Evolutionary conservation across 2,329 filamentous ascomycete species (phyloP).

Genomic region (Boeremia exigua): DNA sequence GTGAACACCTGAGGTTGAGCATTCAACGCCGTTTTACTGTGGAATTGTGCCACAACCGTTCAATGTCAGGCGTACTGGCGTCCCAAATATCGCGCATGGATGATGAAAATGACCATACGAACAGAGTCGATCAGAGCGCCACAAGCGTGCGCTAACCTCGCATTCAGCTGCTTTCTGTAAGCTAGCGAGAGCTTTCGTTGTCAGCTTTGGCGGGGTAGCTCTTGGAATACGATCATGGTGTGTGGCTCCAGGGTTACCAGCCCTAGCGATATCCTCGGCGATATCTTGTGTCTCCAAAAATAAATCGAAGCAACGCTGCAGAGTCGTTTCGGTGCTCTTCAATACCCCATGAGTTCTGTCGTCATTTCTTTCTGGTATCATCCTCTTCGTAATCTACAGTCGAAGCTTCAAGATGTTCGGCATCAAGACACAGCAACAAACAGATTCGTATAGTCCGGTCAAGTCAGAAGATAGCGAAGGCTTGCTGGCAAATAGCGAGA

Average conservation of each 20-base stretch:
- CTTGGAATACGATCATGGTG: conserved; percentile 12
- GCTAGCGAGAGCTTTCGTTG: conserved; percentile 2
- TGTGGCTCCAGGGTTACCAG: conserved; percentile 13
- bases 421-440: conserved; percentile 23
- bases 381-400: background rate
- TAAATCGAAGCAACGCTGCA: conserved; percentile 2
- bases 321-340: background rate
- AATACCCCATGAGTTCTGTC: background rate
- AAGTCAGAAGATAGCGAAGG: conserved; percentile 27
- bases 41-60: background rate
- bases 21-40: background rate
- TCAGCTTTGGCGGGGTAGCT: conserved; percentile 30
- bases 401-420: conserved; percentile 22
- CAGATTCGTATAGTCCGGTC: conserved; percentile 18
- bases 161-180: conserved; percentile 13
- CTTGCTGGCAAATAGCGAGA: conserved; percentile 25
- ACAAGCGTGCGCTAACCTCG: conserved; percentile 20
- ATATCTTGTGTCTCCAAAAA: conserved; percentile 6
- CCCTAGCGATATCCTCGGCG: background rate
- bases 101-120: too few relatives aligned
- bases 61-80: background rate
- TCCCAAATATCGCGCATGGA: conserved; percentile 3
- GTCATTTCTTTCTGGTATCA: background rate
- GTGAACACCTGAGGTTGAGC: background rate
- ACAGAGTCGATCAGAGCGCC: conserved; percentile 24